Percentiles rank a stretch among this genome's conserved stretches.
phyloP scores from a whole-genome alignment of 257 asterid species.

The Solanum chaucha region DNA sequence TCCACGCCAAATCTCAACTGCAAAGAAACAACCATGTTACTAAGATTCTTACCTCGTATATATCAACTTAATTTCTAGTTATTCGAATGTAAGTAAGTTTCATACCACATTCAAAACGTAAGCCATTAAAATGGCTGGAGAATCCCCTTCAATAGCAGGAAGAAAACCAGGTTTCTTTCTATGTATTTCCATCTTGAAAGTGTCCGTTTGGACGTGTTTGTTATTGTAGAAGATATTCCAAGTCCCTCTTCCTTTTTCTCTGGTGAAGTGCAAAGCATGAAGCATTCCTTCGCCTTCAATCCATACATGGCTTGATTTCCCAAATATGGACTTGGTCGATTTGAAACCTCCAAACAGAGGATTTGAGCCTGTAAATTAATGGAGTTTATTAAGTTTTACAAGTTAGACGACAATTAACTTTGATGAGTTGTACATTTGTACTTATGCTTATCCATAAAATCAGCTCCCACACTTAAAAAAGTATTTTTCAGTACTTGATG shows the following conservation, averaged over 20 bases:
- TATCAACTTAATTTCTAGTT: background rate
- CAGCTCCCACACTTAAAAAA: background rate
- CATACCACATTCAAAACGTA: conserved; percentile 25
- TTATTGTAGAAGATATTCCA: conserved; percentile 23
- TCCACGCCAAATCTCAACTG: conserved; percentile 33
- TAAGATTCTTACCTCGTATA: background rate
- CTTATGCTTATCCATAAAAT: background rate
- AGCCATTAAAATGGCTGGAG: conserved; percentile 38
- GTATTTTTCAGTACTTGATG: background rate
- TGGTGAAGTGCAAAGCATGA: conserved; percentile 30
- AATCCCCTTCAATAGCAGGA: conserved; percentile 34
- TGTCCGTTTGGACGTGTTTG: conserved; percentile 20
- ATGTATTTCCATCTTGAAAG: conserved; percentile 12
- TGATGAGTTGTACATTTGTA: background rate
- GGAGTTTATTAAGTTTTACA: background rate
- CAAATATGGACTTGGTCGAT: conserved; percentile 29
- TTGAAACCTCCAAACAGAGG: conserved; percentile 36
- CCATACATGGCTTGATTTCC: conserved; percentile 29
- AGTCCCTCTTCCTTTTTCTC: background rate
- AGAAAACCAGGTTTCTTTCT: conserved; percentile 30
- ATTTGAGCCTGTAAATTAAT: conserved; percentile 27
- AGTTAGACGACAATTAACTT: background rate
- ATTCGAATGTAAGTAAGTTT: background rate
- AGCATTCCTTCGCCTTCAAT: conserved; percentile 52
- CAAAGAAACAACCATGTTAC: background rate